Percentiles rank a stretch among this genome's conserved stretches.
Evolutionary conservation across 2,329 filamentous ascomycete species (phyloP).

Genomic region (Apiospora rasikravindrae): DNA sequence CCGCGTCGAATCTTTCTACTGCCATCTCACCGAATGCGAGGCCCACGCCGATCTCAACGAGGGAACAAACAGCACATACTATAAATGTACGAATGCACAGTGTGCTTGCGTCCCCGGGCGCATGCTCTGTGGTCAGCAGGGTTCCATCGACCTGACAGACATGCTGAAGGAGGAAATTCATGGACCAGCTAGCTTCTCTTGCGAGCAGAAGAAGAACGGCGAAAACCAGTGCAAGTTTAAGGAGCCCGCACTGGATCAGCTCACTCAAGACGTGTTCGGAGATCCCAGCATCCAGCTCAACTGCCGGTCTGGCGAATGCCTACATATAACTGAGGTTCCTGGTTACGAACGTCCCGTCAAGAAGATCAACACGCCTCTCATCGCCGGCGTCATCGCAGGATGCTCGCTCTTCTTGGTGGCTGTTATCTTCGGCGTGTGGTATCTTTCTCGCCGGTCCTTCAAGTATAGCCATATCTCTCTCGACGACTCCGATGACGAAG

Average conservation of each 20-base stretch:
- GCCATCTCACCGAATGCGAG: conserved; percentile 80
- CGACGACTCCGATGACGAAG: conserved; percentile 90
- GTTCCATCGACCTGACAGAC: conserved; percentile 89
- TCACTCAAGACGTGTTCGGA: conserved; percentile 89
- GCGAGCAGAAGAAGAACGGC: conserved; percentile 68
- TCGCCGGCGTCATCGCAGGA: conserved; percentile 89
- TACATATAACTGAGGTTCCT: conserved; percentile 90
- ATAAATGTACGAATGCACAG: conserved; percentile 82
- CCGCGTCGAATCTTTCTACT: conserved; percentile 93
- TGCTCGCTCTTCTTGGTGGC: conserved; percentile 88
- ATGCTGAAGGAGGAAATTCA: conserved; percentile 84
- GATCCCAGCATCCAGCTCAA: conserved; percentile 85
- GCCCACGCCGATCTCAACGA: conserved; percentile 73
- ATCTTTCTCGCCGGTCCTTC: conserved; percentile 76
- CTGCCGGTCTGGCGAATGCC: conserved; percentile 87
- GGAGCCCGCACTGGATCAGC: conserved; percentile 89
- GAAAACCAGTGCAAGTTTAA: conserved; percentile 77
- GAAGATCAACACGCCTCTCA: conserved; percentile 95
- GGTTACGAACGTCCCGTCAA: conserved; percentile 89
- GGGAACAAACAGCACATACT: conserved; percentile 79
- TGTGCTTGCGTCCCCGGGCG: conserved; percentile 89
- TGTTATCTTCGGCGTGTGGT: conserved; percentile 84
- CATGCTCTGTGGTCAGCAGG: conserved; percentile 91
- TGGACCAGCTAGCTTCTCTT: conserved; percentile 85
- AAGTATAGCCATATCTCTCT: conserved; percentile 77